A percentile compares a stretch with the other conserved stretches of the same genome.
phyloP scores from a whole-genome alignment of 2,329 filamentous ascomycete species.

The Hypoxylon sp. region DNA sequence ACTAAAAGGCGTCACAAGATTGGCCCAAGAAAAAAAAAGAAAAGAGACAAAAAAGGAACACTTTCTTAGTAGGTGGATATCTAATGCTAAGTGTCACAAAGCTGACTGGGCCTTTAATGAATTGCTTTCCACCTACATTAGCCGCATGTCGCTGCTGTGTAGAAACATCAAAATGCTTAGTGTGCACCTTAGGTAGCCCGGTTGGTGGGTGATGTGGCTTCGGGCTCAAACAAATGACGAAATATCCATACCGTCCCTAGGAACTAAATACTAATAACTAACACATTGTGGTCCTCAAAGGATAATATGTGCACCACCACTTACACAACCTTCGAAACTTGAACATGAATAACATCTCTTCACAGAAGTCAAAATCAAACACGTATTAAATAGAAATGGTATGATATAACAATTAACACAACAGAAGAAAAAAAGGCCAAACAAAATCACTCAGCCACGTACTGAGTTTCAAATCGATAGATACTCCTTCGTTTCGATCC shows the following conservation, averaged over 20 bases:
- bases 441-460: constrained; percentile 21
- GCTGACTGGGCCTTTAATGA: constrained; percentile 14
- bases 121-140: constrained; percentile 22
- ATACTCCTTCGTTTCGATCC: constrained; percentile 17
- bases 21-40: not conserved
- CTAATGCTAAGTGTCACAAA: constrained; percentile 25
- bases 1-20: not conserved
- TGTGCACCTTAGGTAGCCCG: constrained; percentile 21
- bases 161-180: constrained; percentile 5
- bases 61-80: not conserved
- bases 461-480: constrained; percentile 13
- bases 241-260: constrained; percentile 32
- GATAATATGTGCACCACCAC: not conserved
- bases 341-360: constrained; percentile 8
- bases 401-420: constrained; percentile 14
- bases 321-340: constrained; percentile 2
- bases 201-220: constrained; percentile 29
- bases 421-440: constrained; percentile 1
- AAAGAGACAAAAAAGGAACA: constrained; percentile 2
- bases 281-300: constrained; percentile 14
- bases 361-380: not conserved
- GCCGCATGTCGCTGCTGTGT: constrained; percentile 19
- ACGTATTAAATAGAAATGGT: not conserved
- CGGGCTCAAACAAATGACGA: constrained; percentile 37
- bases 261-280: constrained; percentile 17